A percentile compares a stretch with the other conserved stretches of the same genome.
These are phyloP conservation scores for Trichoderma atroviride DNA, from an alignment of 2,329 filamentous ascomycete genomes.

Conservation along the genomic window DNA sequence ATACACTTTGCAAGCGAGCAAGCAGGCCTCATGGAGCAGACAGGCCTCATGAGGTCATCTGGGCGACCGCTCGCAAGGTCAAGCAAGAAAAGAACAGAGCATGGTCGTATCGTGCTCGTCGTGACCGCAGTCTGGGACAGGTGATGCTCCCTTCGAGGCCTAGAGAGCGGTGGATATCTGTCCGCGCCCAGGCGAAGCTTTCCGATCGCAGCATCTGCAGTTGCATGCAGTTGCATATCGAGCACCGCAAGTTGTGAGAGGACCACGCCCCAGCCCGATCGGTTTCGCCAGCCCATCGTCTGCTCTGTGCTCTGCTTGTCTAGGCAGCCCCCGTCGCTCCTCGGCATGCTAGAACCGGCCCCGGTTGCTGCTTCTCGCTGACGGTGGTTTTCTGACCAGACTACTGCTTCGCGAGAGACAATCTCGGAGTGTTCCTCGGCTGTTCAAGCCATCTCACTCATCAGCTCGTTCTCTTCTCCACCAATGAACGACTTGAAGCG, in stretches of 20 bases:
- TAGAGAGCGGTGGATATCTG: neutral
- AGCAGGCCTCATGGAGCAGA: neutral
- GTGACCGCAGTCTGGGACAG: neutral
- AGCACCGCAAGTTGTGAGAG: neutral
- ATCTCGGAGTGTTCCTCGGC: constrained; percentile 3
- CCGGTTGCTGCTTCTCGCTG: neutral
- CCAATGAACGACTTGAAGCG: constrained; percentile 18
- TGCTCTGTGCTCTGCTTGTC: neutral
- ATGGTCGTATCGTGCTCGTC: constrained; percentile 1
- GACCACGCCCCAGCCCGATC: neutral
- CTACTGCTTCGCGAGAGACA: neutral
- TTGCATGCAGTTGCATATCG: neutral
- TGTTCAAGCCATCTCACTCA: neutral
- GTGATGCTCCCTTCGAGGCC: neutral
- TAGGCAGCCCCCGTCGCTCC: neutral
- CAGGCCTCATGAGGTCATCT: constrained; percentile 16
- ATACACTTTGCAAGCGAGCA: constrained; percentile 4
- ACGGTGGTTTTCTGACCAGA: neutral
- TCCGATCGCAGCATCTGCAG: neutral
- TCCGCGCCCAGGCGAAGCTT: constrained; percentile 1
- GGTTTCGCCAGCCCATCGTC: neutral
- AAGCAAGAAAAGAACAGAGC: neutral
- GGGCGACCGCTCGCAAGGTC: neutral
- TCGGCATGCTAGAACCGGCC: neutral
- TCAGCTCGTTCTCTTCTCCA: constrained; percentile 3